Percentiles rank a stretch among this genome's conserved stretches.
Conservation (phyloP, 2,329 filamentous ascomycete species). For the Neoarthrinium moseri region DNA sequence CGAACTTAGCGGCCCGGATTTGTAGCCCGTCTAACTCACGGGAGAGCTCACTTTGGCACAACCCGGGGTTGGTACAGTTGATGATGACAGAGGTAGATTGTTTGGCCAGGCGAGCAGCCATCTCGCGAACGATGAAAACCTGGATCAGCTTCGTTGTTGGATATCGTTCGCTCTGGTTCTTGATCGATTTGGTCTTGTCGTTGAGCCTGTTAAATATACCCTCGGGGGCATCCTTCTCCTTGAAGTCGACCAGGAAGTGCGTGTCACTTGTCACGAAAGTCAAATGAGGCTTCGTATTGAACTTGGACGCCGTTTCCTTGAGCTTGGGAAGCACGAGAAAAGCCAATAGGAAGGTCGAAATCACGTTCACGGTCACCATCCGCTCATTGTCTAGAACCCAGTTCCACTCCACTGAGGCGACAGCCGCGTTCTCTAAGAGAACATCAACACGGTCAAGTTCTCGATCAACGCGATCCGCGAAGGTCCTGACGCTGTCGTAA, state of each 20-base stretch:
- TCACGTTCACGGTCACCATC: conserved; percentile 1
- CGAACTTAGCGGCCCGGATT: neutral
- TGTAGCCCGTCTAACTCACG: neutral
- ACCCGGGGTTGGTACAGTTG: conserved; percentile 5
- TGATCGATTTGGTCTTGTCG: neutral
- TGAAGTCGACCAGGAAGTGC: conserved; percentile 2
- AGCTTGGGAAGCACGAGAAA: conserved; percentile 2
- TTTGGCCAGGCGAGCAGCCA: neutral
- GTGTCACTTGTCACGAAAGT: neutral
- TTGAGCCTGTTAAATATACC: conserved; percentile 1
- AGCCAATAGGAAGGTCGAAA: neutral
- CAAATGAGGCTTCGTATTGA: neutral
- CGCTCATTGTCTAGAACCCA: neutral
- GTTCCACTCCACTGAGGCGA: conserved; percentile 2
- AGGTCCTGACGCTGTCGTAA: conserved; percentile 6
- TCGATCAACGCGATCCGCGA: neutral
- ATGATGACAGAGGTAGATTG: neutral
- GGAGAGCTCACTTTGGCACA: conserved; percentile 3
- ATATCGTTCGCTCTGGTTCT: neutral
- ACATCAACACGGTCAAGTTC: neutral
- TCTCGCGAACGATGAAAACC: neutral
- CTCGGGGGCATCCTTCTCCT: neutral
- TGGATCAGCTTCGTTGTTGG: neutral
- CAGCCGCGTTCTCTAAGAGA: neutral
- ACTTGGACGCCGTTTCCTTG: neutral